A percentile compares a stretch with the other conserved stretches of the same genome.
Conservation (phyloP, 2,329 filamentous ascomycete species). For the Hypomyces perniciosus region DNA sequence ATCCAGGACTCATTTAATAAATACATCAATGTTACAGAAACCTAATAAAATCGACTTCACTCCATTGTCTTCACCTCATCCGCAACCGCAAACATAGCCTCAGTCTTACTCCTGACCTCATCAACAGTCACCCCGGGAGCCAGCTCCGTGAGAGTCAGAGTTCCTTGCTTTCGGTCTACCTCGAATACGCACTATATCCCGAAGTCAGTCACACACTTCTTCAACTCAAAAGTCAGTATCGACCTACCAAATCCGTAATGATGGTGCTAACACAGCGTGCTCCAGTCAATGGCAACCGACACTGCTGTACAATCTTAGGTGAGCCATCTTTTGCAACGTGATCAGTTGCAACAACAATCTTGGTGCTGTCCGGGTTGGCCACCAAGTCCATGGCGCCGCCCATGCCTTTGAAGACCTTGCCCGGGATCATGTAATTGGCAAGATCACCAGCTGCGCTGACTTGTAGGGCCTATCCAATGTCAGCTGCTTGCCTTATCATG, state of each 20-base stretch:
- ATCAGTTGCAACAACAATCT: slow-evolving; percentile 66
- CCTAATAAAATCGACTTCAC: slow-evolving; percentile 14
- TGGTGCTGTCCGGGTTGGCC: slow-evolving; percentile 63
- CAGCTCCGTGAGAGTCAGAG: slow-evolving; percentile 62
- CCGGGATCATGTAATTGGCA: slow-evolving; percentile 87
- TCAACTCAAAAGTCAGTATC: slow-evolving; percentile 7
- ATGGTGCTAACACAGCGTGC: slow-evolving; percentile 64
- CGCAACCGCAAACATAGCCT: slow-evolving; percentile 59
- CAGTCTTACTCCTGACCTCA: slow-evolving; percentile 63
- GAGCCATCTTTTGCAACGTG: slow-evolving; percentile 64
- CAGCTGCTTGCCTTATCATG: slow-evolving; percentile 7
- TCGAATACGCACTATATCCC: slow-evolving; percentile 58
- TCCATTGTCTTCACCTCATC: slow-evolving; percentile 47
- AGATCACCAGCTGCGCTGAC: slow-evolving; percentile 73
- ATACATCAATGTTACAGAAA: too few species aligned
- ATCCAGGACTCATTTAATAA: too few species aligned
- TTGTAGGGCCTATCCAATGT: slow-evolving; percentile 53
- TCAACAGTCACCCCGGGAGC: slow-evolving; percentile 64
- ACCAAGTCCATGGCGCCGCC: slow-evolving; percentile 72
- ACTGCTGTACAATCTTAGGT: slow-evolving; percentile 60
- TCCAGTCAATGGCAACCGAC: slow-evolving; percentile 59
- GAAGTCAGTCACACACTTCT: not conserved
- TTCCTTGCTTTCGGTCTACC: slow-evolving; percentile 56
- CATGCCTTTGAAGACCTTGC: slow-evolving; percentile 85
- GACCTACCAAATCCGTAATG: slow-evolving; percentile 60